Conservation (phyloP, 129 eudicot species). For the Silybum marianum region DNA sequence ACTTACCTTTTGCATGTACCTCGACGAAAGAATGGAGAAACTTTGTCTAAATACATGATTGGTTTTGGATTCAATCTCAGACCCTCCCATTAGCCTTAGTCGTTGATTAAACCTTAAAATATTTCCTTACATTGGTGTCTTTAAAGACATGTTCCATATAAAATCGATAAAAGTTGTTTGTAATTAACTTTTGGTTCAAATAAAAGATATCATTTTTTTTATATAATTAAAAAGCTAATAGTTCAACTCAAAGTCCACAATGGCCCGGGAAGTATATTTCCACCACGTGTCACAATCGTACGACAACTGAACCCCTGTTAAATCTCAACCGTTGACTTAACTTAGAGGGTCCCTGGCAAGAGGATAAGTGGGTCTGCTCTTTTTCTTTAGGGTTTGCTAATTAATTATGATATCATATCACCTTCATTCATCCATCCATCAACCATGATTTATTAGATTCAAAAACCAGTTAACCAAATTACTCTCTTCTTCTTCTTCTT, state of each 20-base stretch:
- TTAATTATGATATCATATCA: not conserved
- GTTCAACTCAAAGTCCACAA: not conserved
- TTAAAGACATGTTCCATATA: no score
- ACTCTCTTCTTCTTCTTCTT: constrained; percentile 4
- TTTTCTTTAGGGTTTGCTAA: constrained; percentile 15
- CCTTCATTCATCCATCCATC: constrained; percentile 11
- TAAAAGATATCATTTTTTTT: no score
- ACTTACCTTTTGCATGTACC: no score
- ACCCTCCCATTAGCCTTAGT: no score
- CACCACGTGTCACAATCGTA: constrained; percentile 28
- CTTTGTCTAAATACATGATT: no score
- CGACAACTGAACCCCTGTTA: not conserved
- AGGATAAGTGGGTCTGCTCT: constrained; percentile 23
- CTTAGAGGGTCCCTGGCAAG: not conserved
- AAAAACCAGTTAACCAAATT: constrained; percentile 23
- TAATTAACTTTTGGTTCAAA: no score
- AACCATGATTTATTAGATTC: constrained; percentile 19
- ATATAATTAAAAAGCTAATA: no score
- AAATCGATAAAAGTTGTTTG: no score
- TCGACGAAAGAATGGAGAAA: no score
- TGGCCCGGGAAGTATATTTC: not conserved
- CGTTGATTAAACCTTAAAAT: no score
- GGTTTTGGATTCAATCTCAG: no score
- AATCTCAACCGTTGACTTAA: constrained; percentile 16
- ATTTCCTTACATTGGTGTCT: no score